Conservation (phyloP, 495 filamentous ascomycete genomes). For the Penicillium turbatum region DNA sequence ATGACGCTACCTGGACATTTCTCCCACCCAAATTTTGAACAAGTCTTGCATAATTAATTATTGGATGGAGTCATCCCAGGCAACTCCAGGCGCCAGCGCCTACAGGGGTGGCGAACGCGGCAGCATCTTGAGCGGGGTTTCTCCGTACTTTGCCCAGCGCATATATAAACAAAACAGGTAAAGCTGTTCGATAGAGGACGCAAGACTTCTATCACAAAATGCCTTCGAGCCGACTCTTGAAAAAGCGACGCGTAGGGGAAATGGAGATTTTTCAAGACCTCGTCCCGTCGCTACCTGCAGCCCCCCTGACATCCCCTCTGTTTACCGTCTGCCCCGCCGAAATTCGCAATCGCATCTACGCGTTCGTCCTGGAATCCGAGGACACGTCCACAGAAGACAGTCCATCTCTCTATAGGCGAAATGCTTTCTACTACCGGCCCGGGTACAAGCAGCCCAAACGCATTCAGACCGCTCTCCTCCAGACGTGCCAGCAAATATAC, state of each 20-base stretch:
- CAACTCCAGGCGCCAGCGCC: no score
- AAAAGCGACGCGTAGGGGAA: neutral
- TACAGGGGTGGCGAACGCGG: no score
- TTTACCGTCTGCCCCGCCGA: constrained; percentile 10
- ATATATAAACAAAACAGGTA: no score
- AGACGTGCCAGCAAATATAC: constrained; percentile 20
- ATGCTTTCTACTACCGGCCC: constrained; percentile 17
- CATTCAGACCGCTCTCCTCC: constrained; percentile 15
- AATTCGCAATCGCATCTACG: constrained; percentile 16
- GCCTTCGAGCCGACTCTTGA: neutral
- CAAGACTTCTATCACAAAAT: neutral
- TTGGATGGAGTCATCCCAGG: no score
- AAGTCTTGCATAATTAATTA: no score
- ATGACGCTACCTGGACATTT: no score
- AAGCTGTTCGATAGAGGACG: no score
- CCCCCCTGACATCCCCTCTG: constrained; percentile 5
- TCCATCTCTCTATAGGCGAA: constrained; percentile 4
- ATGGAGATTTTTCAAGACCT: neutral
- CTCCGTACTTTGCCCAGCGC: no score
- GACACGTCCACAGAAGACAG: neutral
- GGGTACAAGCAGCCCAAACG: constrained; percentile 17
- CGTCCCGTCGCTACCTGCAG: constrained; percentile 5
- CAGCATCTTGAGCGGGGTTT: no score
- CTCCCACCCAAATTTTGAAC: no score
- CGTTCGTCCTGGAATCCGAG: constrained; percentile 10